These are phyloP conservation scores for Podospora bellae-mahoneyi DNA, from an alignment of 495 filamentous ascomycete species.

Conservation along the genomic window DNA sequence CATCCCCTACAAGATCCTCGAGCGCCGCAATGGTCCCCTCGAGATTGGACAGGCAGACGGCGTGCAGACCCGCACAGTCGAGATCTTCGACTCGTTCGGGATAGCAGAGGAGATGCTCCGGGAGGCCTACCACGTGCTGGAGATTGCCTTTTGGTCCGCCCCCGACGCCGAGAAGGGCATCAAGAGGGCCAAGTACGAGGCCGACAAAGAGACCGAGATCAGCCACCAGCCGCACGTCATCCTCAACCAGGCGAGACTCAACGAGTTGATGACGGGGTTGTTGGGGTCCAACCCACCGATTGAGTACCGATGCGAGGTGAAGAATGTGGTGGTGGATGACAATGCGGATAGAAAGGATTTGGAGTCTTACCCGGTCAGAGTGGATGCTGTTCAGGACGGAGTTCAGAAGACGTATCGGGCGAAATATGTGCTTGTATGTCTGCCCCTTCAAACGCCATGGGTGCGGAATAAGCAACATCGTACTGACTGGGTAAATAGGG, in stretches of 20 bases:
- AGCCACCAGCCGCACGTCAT: slow-evolving; percentile 72
- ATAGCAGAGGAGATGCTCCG: slow-evolving; percentile 66
- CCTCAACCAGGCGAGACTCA: slow-evolving; percentile 71
- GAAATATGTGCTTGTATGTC: slow-evolving; percentile 65
- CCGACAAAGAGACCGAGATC: slow-evolving; percentile 61
- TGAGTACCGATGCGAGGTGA: slow-evolving; percentile 61
- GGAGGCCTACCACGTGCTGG: slow-evolving; percentile 67
- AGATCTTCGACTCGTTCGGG: slow-evolving; percentile 77
- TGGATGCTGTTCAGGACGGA: slow-evolving; percentile 52
- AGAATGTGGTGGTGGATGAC: slow-evolving; percentile 52
- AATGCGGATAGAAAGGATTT: slow-evolving; percentile 33
- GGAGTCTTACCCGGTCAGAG: slow-evolving; percentile 51
- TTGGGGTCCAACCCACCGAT: slow-evolving; percentile 48
- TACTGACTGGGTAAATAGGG: slow-evolving; percentile 43
- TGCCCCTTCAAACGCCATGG: not conserved
- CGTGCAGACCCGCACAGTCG: slow-evolving; percentile 73
- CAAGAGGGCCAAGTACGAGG: slow-evolving; percentile 49
- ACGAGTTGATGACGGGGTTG: slow-evolving; percentile 56
- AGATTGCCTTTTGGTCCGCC: slow-evolving; percentile 61
- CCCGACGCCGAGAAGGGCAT: slow-evolving; percentile 33
- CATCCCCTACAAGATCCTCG: slow-evolving; percentile 61
- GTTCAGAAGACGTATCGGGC: slow-evolving; percentile 53
- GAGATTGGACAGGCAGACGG: slow-evolving; percentile 75
- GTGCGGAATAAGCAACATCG: not conserved
- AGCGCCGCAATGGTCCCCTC: slow-evolving; percentile 58